A percentile compares a stretch with the other conserved stretches of the same genome.
phyloP scores from a whole-genome alignment of 768 basidiomycete genomes.

The Suillus placidus region DNA sequence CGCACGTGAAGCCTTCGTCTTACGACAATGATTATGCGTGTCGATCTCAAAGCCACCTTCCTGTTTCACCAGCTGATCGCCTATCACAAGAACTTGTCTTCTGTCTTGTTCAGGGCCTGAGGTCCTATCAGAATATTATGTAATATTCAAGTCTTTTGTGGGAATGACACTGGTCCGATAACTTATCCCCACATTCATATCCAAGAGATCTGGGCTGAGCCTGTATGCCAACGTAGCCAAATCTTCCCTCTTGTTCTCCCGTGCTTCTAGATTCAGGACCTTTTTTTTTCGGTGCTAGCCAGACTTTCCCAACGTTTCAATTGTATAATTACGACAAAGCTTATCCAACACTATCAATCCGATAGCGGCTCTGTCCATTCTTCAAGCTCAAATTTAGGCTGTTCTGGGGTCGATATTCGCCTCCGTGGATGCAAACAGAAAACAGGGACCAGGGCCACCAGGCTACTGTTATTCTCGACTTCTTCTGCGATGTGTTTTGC shows the following conservation, averaged over 20 bases:
- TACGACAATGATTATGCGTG: background rate
- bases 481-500: background rate
- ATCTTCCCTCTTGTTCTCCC: background rate
- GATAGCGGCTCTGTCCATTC: background rate
- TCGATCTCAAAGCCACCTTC: background rate
- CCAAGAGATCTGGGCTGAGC: background rate
- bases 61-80: background rate
- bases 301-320: background rate
- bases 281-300: background rate
- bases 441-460: background rate
- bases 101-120: background rate
- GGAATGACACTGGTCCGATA: background rate
- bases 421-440: background rate
- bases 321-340: background rate
- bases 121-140: background rate
- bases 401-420: background rate
- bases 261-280: background rate
- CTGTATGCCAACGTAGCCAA: background rate
- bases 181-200: slow-evolving; percentile 4
- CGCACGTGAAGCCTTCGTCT: background rate
- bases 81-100: background rate
- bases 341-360: background rate
- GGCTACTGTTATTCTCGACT: background rate
- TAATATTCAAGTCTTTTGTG: background rate
- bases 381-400: background rate